Percentiles rank a stretch among this genome's conserved stretches.
Conservation (phyloP, 2,329 filamentous ascomycete species). For the Dactylellina drechsleri region DNA sequence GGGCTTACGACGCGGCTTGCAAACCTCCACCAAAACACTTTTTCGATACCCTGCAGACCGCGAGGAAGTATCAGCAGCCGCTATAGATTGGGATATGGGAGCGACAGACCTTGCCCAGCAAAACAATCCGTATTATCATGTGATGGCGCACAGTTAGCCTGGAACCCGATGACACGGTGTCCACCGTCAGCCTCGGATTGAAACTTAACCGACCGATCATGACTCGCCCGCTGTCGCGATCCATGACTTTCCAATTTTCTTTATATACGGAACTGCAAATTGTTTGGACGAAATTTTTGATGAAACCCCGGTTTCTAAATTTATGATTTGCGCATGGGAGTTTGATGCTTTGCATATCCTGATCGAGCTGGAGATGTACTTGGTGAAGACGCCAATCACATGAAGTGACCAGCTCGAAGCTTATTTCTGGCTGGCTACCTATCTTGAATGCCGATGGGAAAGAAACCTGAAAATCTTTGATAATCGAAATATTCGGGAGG, state of each 20-base stretch:
- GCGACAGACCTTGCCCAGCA: background rate
- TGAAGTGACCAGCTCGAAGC: slow-evolving; percentile 2
- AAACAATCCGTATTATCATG: background rate
- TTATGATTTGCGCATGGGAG: background rate
- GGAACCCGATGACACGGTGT: background rate
- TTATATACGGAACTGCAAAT: background rate
- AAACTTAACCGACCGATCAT: background rate
- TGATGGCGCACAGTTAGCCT: background rate
- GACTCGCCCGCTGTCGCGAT: background rate
- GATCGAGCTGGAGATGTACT: background rate
- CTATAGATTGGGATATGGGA: background rate
- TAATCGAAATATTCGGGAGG: too few species aligned
- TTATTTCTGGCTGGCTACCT: background rate
- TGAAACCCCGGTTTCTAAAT: background rate
- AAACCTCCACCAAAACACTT: background rate
- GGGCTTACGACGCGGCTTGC: background rate
- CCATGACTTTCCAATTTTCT: background rate
- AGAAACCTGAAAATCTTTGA: background rate
- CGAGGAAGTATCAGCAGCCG: too few species aligned
- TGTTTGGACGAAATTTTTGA: background rate
- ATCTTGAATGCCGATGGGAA: slow-evolving; percentile 1
- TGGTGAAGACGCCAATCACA: background rate
- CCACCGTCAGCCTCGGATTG: background rate
- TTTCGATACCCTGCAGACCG: too few species aligned
- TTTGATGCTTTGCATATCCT: slow-evolving; percentile 2